Evolutionary conservation across 192 early-diverging fungal genomes (phyloP), one percentile per base, ranked within the genome.

Genomic region (Gryganskiella cystojenkinii): DNA sequence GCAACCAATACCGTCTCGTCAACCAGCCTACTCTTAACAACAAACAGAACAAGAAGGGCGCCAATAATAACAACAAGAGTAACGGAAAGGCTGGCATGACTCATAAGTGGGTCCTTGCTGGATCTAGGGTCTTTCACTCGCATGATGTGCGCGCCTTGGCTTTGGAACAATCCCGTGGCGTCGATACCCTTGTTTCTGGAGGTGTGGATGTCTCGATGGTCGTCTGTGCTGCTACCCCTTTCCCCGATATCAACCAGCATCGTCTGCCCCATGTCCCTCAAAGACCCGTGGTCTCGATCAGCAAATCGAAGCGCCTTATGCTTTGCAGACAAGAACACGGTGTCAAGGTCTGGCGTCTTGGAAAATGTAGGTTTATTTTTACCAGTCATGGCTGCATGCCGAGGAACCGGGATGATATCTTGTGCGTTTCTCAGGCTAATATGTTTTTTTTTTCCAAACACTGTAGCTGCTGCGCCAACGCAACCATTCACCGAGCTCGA

Each of bases 91-190:
- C 28, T 34, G 67, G 69, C 33, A 55, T 37, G 27, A 74, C 61
- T 27, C 63, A 50, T 15, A 82, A 89, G 28, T 99, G 96, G 96
- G 85, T 96, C 24, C 69, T 92, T 43, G 82, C 92, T n/a, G 94
- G 93, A 15, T 89, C 92, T 64, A 89, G 95, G 53, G 89, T 95
- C 58, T 96, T 93, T 81, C 97, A 99, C 80, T 92, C 92, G 17
- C 95, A 99, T 74, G 97, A 99, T 74, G 94, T 99, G 35, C 90
- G 95, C 28, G 92, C 96, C 22, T 62, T 99, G 24, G 91, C 91
- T 2, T 83, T 96, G 34, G 85, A 92, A 70, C 93, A 95, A 52
- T 83, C 82, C 55, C 81, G 88, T 42, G 80, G 83, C 15, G 81
- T 88, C 33, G 90, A 93, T 33, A 76, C 90, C 11, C 70, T 99